Conservation (phyloP, 768 basidiomycete genomes). For the Trametes coccinea region DNA sequence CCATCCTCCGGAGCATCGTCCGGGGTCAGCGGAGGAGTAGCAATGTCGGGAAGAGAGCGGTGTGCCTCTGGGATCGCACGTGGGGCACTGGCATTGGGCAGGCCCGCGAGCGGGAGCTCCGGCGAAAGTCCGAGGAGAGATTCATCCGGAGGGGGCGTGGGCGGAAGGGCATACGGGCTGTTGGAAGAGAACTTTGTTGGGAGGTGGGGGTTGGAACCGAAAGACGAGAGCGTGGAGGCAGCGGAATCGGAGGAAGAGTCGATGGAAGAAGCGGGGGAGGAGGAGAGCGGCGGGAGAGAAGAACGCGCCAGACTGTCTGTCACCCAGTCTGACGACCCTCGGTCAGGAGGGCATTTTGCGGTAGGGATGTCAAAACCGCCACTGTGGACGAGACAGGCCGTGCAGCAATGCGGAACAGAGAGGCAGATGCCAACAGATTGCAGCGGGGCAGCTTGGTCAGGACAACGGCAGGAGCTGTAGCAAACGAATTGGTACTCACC, state of each 20-base stretch:
- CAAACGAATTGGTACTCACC: slow-evolving; percentile 47
- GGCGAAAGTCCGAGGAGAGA: slow-evolving; percentile 10
- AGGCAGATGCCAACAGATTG: not conserved
- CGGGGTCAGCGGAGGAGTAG: slow-evolving; percentile 80
- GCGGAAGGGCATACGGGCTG: slow-evolving; percentile 28
- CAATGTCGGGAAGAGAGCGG: slow-evolving; percentile 38
- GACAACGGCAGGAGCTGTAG: not conserved
- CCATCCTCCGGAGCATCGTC: slow-evolving; percentile 59
- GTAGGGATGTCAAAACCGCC: slow-evolving; percentile 95
- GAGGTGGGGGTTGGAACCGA: slow-evolving; percentile 32
- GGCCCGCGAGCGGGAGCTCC: slow-evolving; percentile 19
- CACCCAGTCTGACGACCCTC: slow-evolving; percentile 96
- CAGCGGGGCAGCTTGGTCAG: not conserved
- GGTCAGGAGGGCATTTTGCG: slow-evolving; percentile 90
- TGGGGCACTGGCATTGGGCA: slow-evolving; percentile 24
- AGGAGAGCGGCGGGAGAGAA: slow-evolving; percentile 32
- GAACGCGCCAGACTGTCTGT: slow-evolving; percentile 84
- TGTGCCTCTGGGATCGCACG: slow-evolving; percentile 29
- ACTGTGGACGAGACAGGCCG: slow-evolving; percentile 45
- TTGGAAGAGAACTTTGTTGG: slow-evolving; percentile 8
- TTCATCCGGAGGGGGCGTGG: slow-evolving; percentile 34
- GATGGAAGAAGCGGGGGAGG: slow-evolving; percentile 42
- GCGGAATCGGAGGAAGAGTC: slow-evolving; percentile 27
- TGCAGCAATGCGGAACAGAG: not conserved
- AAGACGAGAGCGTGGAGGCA: slow-evolving; percentile 38